Percentiles rank a stretch among this genome's conserved stretches.
Evolutionary conservation across 1,284 basidiomycete genomes (phyloP).

Genomic region (Austroboletus novae-zelandiae): DNA sequence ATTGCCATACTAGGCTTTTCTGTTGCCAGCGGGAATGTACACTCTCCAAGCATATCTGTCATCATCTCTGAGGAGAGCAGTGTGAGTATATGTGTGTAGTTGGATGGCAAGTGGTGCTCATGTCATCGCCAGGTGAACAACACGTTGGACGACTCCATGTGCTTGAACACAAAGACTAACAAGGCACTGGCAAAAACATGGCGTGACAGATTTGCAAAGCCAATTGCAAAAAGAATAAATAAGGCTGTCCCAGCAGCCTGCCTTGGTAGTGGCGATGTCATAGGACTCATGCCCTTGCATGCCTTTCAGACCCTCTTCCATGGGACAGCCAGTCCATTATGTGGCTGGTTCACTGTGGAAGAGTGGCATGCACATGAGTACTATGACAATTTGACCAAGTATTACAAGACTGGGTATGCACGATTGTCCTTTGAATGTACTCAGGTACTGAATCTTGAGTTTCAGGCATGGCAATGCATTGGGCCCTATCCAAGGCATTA

Average conservation of each 20-base stretch:
- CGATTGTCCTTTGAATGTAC: background rate
- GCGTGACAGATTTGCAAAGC: constrained; percentile 52
- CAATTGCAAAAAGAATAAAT: constrained; percentile 65
- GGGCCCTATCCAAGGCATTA: constrained; percentile 76
- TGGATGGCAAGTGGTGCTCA: background rate
- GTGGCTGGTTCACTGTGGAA: constrained; percentile 56
- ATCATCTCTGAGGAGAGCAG: constrained; percentile 55
- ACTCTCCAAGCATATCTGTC: constrained; percentile 48
- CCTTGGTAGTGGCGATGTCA: constrained; percentile 55
- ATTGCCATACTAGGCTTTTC: constrained; percentile 48
- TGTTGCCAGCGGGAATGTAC: constrained; percentile 38
- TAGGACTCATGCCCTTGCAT: constrained; percentile 71
- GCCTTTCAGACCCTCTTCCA: constrained; percentile 73
- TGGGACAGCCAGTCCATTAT: constrained; percentile 63
- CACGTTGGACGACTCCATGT: constrained; percentile 71
- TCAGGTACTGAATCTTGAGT: background rate
- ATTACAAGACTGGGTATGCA: constrained; percentile 66
- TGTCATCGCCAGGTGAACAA: constrained; percentile 52
- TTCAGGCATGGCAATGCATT: constrained; percentile 63
- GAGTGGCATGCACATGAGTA: constrained; percentile 72
- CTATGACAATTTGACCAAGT: constrained; percentile 72
- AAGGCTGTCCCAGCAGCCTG: constrained; percentile 57
- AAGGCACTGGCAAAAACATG: constrained; percentile 48
- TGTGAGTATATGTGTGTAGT: constrained; percentile 33
- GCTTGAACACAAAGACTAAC: constrained; percentile 53